A percentile compares a stretch with the other conserved stretches of the same genome.
These are phyloP conservation scores for Aspergillus ochraceoroseus DNA, from an alignment of 2,329 filamentous ascomycete genomes.

Conservation along the genomic window DNA sequence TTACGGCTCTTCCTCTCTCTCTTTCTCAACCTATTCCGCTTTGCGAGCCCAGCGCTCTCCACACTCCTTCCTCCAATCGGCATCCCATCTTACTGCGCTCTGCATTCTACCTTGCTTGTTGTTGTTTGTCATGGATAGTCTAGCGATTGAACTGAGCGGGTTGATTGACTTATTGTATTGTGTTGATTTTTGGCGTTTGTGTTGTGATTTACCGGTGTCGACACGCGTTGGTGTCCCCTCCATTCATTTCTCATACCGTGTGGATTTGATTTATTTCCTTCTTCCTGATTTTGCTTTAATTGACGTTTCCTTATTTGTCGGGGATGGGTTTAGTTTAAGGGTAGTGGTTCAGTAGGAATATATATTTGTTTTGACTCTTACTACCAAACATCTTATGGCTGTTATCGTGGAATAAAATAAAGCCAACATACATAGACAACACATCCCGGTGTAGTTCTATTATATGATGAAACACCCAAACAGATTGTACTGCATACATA, in stretches of 20 bases:
- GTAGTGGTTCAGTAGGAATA: slow-evolving; percentile 19
- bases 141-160: slow-evolving; percentile 32
- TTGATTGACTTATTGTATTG: slow-evolving; percentile 24
- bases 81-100: slow-evolving; percentile 15
- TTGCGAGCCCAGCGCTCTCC: slow-evolving; percentile 14
- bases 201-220: slow-evolving; percentile 11
- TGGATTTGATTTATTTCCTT: slow-evolving; percentile 15
- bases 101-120: slow-evolving; percentile 20
- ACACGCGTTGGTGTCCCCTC: slow-evolving; percentile 17
- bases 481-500: too few species aligned
- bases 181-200: slow-evolving; percentile 22
- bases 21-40: slow-evolving; percentile 3
- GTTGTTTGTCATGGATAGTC: slow-evolving; percentile 28
- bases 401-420: too few species aligned
- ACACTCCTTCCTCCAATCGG: slow-evolving; percentile 16
- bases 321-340: slow-evolving; percentile 7
- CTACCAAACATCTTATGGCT: too few species aligned
- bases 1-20: slow-evolving; percentile 4
- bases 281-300: slow-evolving; percentile 12
- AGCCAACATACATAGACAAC: too few species aligned
- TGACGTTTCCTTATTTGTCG: slow-evolving; percentile 12
- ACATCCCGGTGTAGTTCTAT: too few species aligned
- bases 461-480: too few species aligned
- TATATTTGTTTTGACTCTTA: slow-evolving; percentile 20
- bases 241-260: slow-evolving; percentile 21